These are phyloP conservation scores for Parmelia sp. DNA, from an alignment of 495 filamentous ascomycete genomes.

Conservation along the genomic window DNA sequence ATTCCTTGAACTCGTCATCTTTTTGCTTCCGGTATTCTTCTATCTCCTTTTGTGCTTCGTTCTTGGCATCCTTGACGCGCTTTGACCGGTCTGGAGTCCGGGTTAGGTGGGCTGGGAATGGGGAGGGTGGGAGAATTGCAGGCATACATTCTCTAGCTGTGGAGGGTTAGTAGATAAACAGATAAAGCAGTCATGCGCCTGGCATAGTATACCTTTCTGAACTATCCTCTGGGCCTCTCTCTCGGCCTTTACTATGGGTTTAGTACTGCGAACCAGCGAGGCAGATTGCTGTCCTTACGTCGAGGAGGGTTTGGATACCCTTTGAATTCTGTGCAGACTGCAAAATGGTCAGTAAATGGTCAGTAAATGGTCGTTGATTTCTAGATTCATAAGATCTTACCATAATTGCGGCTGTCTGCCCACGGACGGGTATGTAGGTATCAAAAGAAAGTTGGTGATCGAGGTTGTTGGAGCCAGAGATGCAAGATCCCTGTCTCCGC, in stretches of 20 bases:
- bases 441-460: background rate
- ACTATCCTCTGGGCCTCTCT: slow-evolving; percentile 99
- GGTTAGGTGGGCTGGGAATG: slow-evolving; percentile 16
- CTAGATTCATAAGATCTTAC: background rate
- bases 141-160: slow-evolving; percentile 67
- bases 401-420: slow-evolving; percentile 13
- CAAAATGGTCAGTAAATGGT: background rate
- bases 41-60: slow-evolving; percentile 95
- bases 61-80: slow-evolving; percentile 88
- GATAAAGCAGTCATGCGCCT: slow-evolving; percentile 1
- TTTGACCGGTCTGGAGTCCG: slow-evolving; percentile 77
- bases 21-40: slow-evolving; percentile 87
- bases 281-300: slow-evolving; percentile 57
- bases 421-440: background rate
- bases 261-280: slow-evolving; percentile 26
- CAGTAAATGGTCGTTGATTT: background rate
- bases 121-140: slow-evolving; percentile 2
- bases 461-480: slow-evolving; percentile 5
- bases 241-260: slow-evolving; percentile 63
- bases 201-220: slow-evolving; percentile 64
- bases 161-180: slow-evolving; percentile 32
- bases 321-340: slow-evolving; percentile 97
- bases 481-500: slow-evolving; percentile 12
- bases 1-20: slow-evolving; percentile 92
- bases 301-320: slow-evolving; percentile 96